Evolutionary conservation across 192 early-diverging fungal species (phyloP).

Genomic region (Coemansia sp.): DNA sequence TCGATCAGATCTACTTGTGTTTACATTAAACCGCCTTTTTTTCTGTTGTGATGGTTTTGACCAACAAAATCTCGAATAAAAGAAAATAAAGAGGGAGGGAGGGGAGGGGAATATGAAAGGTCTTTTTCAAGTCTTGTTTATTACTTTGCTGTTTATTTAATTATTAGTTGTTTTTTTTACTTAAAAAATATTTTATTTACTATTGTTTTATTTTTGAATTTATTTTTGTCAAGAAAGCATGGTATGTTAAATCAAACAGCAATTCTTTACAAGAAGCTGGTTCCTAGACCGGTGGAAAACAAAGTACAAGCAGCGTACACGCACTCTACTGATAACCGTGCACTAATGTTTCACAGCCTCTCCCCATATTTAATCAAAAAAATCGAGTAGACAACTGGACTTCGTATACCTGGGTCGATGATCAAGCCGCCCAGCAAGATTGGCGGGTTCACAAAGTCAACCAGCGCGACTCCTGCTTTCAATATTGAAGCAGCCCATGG

Average conservation of each 20-base stretch:
- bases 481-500: neutral
- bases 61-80: neutral
- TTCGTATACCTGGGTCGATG: conserved; percentile 31
- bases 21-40: conserved; percentile 2
- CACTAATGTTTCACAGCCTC: too few species aligned
- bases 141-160: neutral
- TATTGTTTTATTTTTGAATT: neutral
- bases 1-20: neutral
- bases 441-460: conserved; percentile 9
- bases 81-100: conserved; percentile 1
- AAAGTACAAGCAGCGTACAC: neutral
- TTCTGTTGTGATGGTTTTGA: neutral
- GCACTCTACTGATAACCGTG: too few species aligned
- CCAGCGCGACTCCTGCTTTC: neutral
- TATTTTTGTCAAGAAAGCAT: neutral
- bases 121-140: neutral
- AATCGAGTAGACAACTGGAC: conserved; percentile 29
- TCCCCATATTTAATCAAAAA: too few species aligned
- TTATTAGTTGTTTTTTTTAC: neutral
- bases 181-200: neutral
- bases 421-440: conserved; percentile 34
- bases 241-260: too few species aligned
- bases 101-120: neutral
- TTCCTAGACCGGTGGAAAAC: neutral
- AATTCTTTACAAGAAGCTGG: too few species aligned